Conservation (phyloP, 768 basidiomycete genomes). For the Auricularia sp. region DNA sequence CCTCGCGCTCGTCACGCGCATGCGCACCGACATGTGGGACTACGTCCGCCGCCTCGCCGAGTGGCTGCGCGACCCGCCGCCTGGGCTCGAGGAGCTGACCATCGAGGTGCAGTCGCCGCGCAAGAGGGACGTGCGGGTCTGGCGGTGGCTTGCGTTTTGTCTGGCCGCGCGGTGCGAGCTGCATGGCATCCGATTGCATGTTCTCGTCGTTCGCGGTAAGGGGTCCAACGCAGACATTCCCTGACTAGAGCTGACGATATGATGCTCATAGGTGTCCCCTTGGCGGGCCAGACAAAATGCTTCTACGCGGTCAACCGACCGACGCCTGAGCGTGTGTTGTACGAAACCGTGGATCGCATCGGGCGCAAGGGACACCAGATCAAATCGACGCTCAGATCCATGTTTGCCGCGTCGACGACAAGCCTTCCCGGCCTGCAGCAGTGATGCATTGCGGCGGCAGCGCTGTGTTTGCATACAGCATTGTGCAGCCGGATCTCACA, state of each 20-base stretch:
- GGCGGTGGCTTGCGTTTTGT: neutral
- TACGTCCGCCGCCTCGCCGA: neutral
- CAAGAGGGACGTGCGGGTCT: neutral
- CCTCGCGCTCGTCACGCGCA: neutral
- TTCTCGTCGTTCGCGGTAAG: neutral
- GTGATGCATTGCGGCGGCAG: no score
- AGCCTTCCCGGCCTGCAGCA: no score
- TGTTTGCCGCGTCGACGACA: neutral
- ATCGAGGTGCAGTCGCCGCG: slow-evolving; percentile 1
- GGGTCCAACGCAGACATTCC: neutral
- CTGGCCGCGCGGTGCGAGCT: neutral
- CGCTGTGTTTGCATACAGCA: no score
- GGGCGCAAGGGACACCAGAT: neutral
- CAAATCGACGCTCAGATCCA: neutral
- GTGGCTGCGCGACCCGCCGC: neutral
- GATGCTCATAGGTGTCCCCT: neutral
- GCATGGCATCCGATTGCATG: neutral
- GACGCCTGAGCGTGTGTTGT: neutral
- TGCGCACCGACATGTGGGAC: neutral
- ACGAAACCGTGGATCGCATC: neutral
- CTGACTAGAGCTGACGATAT: neutral
- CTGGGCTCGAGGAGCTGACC: neutral
- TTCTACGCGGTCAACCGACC: neutral
- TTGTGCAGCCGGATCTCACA: no score
- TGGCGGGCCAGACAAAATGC: neutral